A percentile compares a stretch with the other conserved stretches of the same genome.
phyloP scores from a whole-genome alignment of 208 protist species.

The Vickermania ingenoplastis region DNA sequence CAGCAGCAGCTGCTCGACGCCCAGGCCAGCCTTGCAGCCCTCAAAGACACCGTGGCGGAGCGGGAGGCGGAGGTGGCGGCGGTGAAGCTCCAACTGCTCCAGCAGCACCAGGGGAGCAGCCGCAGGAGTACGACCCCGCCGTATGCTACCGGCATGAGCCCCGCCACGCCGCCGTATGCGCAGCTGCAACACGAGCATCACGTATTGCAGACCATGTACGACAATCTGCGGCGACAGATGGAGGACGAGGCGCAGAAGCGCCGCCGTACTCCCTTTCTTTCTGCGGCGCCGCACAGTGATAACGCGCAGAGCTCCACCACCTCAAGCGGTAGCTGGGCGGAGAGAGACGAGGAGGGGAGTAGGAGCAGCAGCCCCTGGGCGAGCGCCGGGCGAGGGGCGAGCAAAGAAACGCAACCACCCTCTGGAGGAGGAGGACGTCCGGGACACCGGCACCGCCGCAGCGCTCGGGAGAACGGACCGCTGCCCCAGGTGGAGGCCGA shows the following conservation, averaged over 20 bases:
- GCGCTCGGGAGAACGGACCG: background rate
- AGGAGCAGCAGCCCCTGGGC: slow-evolving; percentile 1
- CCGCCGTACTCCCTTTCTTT: slow-evolving; percentile 11
- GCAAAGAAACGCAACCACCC: background rate
- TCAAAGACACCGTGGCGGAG: slow-evolving; percentile 39
- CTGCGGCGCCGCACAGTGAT: background rate
- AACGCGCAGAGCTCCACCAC: slow-evolving; percentile 1
- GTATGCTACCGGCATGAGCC: slow-evolving; percentile 2
- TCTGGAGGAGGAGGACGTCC: background rate
- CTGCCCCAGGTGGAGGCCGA: slow-evolving; percentile 1
- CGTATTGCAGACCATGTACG: slow-evolving; percentile 34
- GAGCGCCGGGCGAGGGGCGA: background rate
- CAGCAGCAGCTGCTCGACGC: slow-evolving; percentile 52
- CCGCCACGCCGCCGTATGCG: slow-evolving; percentile 4
- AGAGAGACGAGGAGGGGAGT: no score
- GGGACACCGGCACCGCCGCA: background rate
- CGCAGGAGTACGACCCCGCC: slow-evolving; percentile 13
- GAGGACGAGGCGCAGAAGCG: slow-evolving; percentile 13
- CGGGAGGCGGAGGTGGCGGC: slow-evolving; percentile 67
- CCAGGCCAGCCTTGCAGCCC: slow-evolving; percentile 21
- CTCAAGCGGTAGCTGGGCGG: slow-evolving; percentile 4
- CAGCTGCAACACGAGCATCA: slow-evolving; percentile 29
- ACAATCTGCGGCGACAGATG: slow-evolving; percentile 33
- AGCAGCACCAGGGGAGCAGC: slow-evolving; percentile 1
- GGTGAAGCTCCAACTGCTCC: slow-evolving; percentile 63